phyloP scores from a whole-genome alignment of 768 basidiomycete species.

The Suillus spraguei region DNA sequence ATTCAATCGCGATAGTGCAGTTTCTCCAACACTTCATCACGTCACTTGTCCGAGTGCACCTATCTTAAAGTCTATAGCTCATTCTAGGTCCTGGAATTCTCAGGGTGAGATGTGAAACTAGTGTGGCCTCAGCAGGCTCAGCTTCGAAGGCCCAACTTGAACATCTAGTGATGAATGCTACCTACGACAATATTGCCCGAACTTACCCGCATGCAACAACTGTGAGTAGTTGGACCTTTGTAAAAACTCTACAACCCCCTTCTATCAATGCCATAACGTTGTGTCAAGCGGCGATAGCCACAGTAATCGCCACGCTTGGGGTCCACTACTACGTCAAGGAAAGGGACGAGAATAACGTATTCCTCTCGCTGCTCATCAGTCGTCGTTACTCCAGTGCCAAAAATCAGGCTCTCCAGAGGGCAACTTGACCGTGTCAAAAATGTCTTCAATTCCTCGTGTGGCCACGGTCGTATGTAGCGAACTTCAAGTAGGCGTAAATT shows the following conservation, averaged over 20 bases:
- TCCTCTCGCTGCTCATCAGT: background rate
- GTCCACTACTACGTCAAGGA: background rate
- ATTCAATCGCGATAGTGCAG: no score
- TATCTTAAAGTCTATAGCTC: no score
- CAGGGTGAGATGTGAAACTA: no score
- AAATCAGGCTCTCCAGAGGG: background rate
- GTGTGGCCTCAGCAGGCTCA: no score
- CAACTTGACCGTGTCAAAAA: constrained; percentile 1
- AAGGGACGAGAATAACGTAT: background rate
- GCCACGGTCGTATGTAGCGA: constrained; percentile 1
- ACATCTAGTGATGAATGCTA: background rate
- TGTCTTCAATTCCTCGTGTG: background rate
- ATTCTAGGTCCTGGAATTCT: no score
- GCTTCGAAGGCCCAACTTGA: background rate
- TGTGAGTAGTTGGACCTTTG: background rate
- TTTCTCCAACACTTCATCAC: no score
- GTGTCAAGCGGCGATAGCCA: background rate
- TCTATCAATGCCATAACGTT: background rate
- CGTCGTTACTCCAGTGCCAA: background rate
- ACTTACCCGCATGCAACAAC: background rate
- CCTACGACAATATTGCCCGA: background rate
- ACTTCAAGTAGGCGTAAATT: background rate
- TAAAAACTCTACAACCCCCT: background rate
- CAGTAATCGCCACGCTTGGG: background rate
- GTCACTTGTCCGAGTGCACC: no score